phyloP scores from a whole-genome alignment of 2,329 filamentous ascomycete species.

The Xylaria sp. region DNA sequence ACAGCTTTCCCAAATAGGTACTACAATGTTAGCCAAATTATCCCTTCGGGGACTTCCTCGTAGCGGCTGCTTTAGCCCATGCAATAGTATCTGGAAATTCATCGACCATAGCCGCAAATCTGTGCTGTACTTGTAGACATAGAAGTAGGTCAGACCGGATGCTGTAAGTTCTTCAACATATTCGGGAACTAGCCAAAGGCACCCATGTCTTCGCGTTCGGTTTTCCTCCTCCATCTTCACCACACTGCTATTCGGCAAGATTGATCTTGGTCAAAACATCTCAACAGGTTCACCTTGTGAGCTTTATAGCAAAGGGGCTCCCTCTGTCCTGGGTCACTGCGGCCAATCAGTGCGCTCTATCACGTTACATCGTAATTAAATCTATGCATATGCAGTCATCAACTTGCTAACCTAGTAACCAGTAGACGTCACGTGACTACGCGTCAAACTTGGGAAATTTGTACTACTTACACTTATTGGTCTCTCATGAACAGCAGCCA shows the following conservation, averaged over 20 bases:
- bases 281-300: neutral
- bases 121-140: constrained; percentile 40
- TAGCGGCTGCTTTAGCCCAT: constrained; percentile 38
- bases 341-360: constrained; percentile 15
- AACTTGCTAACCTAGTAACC: neutral
- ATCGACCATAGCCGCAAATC: constrained; percentile 43
- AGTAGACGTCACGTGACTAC: constrained; percentile 29
- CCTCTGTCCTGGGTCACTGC: constrained; percentile 5
- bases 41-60: constrained; percentile 40
- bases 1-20: constrained; percentile 36
- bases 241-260: neutral
- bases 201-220: neutral
- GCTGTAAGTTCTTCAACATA: constrained; percentile 37
- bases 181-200: constrained; percentile 5
- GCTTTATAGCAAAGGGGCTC: neutral
- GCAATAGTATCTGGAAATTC: constrained; percentile 34
- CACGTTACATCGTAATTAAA: neutral
- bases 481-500: constrained; percentile 1
- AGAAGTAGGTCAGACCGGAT: constrained; percentile 41
- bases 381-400: constrained; percentile 2
- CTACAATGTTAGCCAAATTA: constrained; percentile 41
- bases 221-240: constrained; percentile 14
- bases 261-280: constrained; percentile 8
- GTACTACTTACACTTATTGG: neutral
- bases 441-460: constrained; percentile 18